Base-by-base conservation (phyloP, 805 yeast species). In the Limtongia smithiae region DNA sequence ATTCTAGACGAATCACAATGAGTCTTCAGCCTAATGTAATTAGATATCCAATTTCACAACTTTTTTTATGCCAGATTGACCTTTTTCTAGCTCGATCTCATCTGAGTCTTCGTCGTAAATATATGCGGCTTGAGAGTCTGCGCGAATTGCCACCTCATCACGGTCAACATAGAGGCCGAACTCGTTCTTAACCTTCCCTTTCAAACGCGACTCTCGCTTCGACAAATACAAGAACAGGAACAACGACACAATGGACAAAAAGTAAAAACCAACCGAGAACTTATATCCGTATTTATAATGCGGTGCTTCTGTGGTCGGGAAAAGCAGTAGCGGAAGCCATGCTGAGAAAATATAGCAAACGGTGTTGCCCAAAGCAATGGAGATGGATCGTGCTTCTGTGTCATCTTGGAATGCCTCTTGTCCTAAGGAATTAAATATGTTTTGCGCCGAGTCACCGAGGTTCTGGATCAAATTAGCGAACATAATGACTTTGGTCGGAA, bases 261-360 rank as follows among this genome's bases (percentile, higher is more conserved):
- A 31, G 18, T 41, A 39, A 15, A 51, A 41, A 3, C 39, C 56
- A 14, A 41, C 44, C 15, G 56, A 42, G 25, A 51, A 41, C 27
- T 51, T 38, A 25, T 51, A 51, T 9, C 52, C 55, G n/a, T 37
- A 31, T 15, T 41, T 45, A 27, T 66, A 68, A 40, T 58, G 61
- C 15, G 71, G 72, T 1, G 72, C 71, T 22, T 64, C 57, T 20
- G 61, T 57, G 9, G 70, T 62, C 21, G 68, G 68, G 53, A 58
- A 68, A 18, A 68, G 54, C 17, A 65, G 54, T 7, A 67, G 57
- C 34, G 70, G 72, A 30, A 68, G 44, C 67, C 69, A 67, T n/a
- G 72, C 68, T 41, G 62, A 63, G 33, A 68, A 61, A 4, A 66
- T 61, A 45, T 59, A 66, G 1, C 66, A 53, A 36, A 66, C 39